Conservation (phyloP, 495 filamentous ascomycete species). For the Niebla homalea region DNA sequence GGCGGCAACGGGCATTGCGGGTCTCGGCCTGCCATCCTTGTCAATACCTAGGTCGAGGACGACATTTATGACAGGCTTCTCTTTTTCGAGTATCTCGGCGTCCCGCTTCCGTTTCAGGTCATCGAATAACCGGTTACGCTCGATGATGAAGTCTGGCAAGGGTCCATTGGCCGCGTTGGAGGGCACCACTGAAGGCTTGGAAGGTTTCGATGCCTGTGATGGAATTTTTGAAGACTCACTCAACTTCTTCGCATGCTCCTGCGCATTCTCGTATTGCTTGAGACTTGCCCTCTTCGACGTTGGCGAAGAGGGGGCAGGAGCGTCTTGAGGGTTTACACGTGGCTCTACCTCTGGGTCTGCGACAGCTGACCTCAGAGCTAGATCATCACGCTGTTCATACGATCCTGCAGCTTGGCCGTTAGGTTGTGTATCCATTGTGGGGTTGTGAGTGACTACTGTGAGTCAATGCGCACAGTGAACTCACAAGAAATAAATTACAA, state of each 20-base stretch:
- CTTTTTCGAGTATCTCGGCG: conserved; percentile 44
- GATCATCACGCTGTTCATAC: conserved; percentile 9
- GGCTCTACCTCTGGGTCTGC: conserved; percentile 8
- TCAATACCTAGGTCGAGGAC: conserved; percentile 33
- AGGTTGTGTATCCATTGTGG: conserved; percentile 3
- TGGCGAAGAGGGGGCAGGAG: conserved; percentile 1
- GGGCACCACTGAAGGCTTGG: conserved; percentile 18
- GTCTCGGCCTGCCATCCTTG: conserved; percentile 26
- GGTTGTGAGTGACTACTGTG: not conserved
- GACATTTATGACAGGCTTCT: conserved; percentile 36
- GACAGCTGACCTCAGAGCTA: conserved; percentile 8
- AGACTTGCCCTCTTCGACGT: conserved; percentile 3
- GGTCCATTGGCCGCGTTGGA: conserved; percentile 64
- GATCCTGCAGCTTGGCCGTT: conserved; percentile 8
- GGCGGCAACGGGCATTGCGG: conserved; percentile 25
- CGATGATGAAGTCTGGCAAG: conserved; percentile 66
- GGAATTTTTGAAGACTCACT: not conserved
- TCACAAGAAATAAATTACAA: not conserved
- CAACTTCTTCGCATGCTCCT: not conserved
- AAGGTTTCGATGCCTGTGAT: not conserved
- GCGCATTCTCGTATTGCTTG: not conserved
- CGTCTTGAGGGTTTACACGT: conserved; percentile 4
- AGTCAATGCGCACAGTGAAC: too few species aligned
- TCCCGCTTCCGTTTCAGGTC: conserved; percentile 72
- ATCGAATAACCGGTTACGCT: conserved; percentile 78